Evolutionary conservation across 441 rosid species (phyloP), one percentile per base, ranked within the genome.

Genomic region (Isatis lusitanica): DNA sequence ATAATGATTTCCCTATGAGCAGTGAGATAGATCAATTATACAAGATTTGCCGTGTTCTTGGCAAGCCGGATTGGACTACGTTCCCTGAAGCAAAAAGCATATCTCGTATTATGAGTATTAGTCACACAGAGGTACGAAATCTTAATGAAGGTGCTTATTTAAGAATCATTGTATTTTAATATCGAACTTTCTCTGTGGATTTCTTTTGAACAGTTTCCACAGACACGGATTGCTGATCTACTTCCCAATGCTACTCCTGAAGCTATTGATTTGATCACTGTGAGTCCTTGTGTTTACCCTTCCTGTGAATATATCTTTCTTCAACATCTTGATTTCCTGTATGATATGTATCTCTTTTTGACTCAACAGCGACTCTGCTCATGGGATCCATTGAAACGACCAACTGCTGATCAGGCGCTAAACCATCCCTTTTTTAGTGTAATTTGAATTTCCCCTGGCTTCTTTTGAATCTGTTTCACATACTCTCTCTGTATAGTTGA

Each of bases 351-450:
- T 59, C 72, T 47, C 43, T 58, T 82, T 36, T 75, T 74, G 21
- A 74, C 40, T 70, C 47, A 52, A 57, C 74, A 94, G 97, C 84
- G 78, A 83, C 84, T 94, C 70, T 92, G 97, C 79, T 89, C 95
- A 4, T 94, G 98, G 98, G 94, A 92, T 78, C 97, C 94, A 21
- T 63, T 79, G 51, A 90, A 85, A 80, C 85, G 98, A 86, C 98
- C 97, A 83, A 88, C 94, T 58, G 97, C 97, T 12, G 97, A 92
- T 31, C 91, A 94, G 74, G 88, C 96, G 7, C 77, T 92, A 71
- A 84, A 84, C 68, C 98, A 94, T 86, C 94, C 98, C 7, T 94
- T 94, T 83, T 90, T 94, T 83, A 84, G 81, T 82, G 98, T 94
- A 90, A 86, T 39, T 52, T 63, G 44, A 58, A 35, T 1, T 26